A percentile compares a stretch with the other conserved stretches of the same genome.
These are phyloP conservation scores for Talaromyces albobiverticillius DNA, from an alignment of 2,329 filamentous ascomycete species.

Conservation along the genomic window DNA sequence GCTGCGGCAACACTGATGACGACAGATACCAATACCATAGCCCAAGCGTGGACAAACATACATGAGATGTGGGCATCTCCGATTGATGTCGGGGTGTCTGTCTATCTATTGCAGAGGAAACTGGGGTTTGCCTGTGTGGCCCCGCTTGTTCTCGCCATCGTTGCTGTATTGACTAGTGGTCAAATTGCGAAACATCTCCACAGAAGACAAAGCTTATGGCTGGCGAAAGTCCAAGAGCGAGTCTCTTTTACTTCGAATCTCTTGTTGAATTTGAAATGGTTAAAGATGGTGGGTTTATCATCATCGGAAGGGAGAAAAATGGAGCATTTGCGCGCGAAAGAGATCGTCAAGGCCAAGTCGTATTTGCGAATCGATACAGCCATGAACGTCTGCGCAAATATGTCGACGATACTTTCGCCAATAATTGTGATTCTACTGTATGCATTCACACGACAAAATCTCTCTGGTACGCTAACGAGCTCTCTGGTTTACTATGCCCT, in stretches of 20 bases:
- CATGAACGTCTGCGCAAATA: no score
- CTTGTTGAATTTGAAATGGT: conserved; percentile 38
- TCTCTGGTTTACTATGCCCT: no score
- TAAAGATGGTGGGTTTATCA: conserved; percentile 38
- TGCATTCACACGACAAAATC: no score
- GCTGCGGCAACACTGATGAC: conserved; percentile 47
- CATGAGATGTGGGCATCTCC: conserved; percentile 46
- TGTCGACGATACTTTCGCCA: no score
- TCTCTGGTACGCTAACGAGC: no score
- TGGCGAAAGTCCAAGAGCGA: conserved; percentile 39
- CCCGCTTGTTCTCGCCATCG: conserved; percentile 17
- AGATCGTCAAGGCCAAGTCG: not conserved
- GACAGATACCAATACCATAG: conserved; percentile 44
- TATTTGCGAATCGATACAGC: not conserved
- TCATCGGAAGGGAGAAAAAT: not conserved
- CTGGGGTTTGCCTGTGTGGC: not conserved
- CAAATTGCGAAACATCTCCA: not conserved
- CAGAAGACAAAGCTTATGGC: conserved; percentile 26
- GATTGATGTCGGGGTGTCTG: conserved; percentile 39
- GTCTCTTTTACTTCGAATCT: conserved; percentile 38
- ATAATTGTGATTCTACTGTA: no score
- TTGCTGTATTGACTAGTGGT: no score
- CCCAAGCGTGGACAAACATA: conserved; percentile 37
- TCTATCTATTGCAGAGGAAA: not conserved
- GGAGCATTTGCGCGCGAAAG: not conserved